phyloP scores from a whole-genome alignment of 73 alveolate species.

The Paramecium octaurelia region DNA sequence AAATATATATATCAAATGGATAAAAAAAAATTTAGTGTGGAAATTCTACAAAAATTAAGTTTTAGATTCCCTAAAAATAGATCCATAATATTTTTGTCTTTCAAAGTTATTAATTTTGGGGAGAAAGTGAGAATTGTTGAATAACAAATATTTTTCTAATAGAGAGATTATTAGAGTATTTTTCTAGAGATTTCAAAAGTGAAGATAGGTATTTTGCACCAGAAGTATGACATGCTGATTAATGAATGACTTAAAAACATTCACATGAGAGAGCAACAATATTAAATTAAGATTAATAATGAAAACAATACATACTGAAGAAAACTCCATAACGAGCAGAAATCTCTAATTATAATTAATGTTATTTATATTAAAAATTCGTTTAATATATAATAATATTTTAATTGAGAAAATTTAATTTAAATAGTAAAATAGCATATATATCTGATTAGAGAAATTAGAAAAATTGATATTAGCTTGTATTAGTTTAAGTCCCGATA shows the following conservation, averaged over 20 bases:
- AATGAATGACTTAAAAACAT: neutral
- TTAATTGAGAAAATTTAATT: neutral
- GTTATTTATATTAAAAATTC: neutral
- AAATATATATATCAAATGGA: neutral
- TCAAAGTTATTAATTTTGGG: neutral
- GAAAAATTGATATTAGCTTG: neutral
- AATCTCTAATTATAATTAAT: too few relatives aligned
- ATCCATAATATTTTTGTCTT: neutral
- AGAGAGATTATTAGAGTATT: neutral
- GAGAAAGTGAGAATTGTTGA: neutral
- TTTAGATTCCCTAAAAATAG: too few relatives aligned
- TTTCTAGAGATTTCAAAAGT: neutral
- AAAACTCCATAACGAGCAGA: neutral
- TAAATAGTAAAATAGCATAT: neutral
- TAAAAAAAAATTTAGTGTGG: too few relatives aligned
- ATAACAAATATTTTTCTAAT: neutral
- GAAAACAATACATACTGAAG: neutral
- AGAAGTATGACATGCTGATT: neutral
- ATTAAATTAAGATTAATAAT: neutral
- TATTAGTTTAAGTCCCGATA: neutral
- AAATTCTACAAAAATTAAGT: too few relatives aligned
- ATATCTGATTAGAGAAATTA: neutral
- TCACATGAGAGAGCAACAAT: neutral
- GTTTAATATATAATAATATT: neutral
- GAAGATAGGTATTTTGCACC: slow-evolving; percentile 6